Evolutionary conservation across 2,329 filamentous ascomycete genomes (phyloP).

Genomic region (Emergomyces orientalis): DNA sequence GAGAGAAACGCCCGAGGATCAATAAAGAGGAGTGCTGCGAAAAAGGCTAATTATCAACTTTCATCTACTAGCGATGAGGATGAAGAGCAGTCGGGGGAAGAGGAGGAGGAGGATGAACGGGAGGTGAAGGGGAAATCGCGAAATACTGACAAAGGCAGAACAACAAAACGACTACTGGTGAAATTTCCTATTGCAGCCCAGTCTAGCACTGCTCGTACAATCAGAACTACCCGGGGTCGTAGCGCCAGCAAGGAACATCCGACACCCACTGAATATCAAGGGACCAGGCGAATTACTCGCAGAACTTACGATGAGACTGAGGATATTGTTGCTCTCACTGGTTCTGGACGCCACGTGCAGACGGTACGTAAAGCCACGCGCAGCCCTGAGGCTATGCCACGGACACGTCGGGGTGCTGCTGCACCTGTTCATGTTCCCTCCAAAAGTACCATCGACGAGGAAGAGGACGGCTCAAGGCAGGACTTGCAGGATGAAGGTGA

Average conservation of each 20-base stretch:
- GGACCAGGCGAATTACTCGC: conserved; percentile 47
- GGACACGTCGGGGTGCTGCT: conserved; percentile 8
- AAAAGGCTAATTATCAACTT: conserved; percentile 50
- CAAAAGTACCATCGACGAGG: conserved; percentile 46
- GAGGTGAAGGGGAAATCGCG: conserved; percentile 18
- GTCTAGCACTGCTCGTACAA: conserved; percentile 18
- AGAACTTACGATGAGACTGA: conserved; percentile 49
- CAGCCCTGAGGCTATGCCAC: conserved; percentile 34
- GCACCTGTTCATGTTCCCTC: conserved; percentile 23
- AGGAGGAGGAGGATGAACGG: conserved; percentile 19
- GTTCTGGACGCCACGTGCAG: conserved; percentile 49
- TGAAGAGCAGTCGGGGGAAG: conserved; percentile 21
- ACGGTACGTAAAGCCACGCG: conserved; percentile 46
- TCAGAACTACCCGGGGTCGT: conserved; percentile 22
- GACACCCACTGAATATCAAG: conserved; percentile 13
- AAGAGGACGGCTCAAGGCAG: conserved; percentile 37
- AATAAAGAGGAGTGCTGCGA: conserved; percentile 47
- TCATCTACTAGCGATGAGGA: conserved; percentile 35
- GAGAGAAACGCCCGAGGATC: conserved; percentile 50
- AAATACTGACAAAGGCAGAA: conserved; percentile 21
- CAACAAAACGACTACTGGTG: neutral
- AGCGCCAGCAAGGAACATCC: conserved; percentile 21
- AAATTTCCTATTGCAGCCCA: conserved; percentile 1
- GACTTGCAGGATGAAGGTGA: conserved; percentile 19
- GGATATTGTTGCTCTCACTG: conserved; percentile 48